Evolutionary conservation across 768 basidiomycete genomes (phyloP), one percentile per base, ranked within the genome.

Genomic region (Gelatoporia subvermispora): DNA sequence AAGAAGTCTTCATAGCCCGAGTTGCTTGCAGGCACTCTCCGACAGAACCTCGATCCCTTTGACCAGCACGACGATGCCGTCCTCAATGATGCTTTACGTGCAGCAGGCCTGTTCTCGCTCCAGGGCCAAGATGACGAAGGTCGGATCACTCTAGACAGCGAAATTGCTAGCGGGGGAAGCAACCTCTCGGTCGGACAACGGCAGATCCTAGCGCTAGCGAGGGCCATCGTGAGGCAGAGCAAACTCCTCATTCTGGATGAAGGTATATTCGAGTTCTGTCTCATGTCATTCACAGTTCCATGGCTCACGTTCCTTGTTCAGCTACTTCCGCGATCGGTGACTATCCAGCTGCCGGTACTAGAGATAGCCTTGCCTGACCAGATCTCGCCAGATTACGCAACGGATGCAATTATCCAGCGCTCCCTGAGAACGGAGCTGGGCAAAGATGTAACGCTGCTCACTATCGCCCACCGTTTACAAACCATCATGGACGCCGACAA

Each of bases 401-500:
- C 78, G 1, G 81, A 82, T 56, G 57, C 70, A 0, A 59, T 73
- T 40, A 81, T 83, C 45, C 81, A 83, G 59, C 61, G 65, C 1
- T 76, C 77, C 1, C 74, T 83, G 43, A 68, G 79, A 10, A 68
- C 65, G 13, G 72, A 71, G 52, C 59, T 77, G 4, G 60, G 61
- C 8, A 60, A 61, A 17, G 71, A 64, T 39, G 69, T 69, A 0
- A 81, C 80, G 0, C 61, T 82, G 17, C 64, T 82, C 31, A 81
- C 77, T 11, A 72, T 83, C 36, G 81, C 80, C 2, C 79, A 81
- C 60, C 69, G 80, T 11, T 56, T 78, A 10, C 68, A 72, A 46
- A 81, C 75, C 2, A 75, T 82, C 49, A 78, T 78, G 67, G 79
- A 79, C 41, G 74, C 77, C 3, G 79, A 82, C 58, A 75, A 76